Conservation (phyloP, 1,284 basidiomycete species). For the Cutaneotrichosporon sp. region DNA sequence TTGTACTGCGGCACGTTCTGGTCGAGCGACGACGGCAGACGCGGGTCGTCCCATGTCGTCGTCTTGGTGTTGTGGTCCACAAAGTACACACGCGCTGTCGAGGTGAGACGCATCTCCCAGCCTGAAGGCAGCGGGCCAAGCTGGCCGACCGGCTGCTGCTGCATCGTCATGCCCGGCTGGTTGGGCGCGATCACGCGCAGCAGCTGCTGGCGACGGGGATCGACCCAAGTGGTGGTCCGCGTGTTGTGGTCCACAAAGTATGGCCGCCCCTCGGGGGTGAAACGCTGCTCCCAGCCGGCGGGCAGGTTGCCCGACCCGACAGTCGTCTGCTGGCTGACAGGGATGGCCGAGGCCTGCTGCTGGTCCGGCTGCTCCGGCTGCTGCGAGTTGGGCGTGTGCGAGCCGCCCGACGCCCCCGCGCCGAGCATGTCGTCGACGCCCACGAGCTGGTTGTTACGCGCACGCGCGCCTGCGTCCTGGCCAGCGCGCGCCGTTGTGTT, state of each 20-base stretch:
- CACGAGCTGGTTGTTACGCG: constrained; percentile 69
- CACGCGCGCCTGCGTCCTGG: constrained; percentile 61
- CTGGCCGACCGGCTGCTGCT: constrained; percentile 76
- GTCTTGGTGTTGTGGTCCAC: constrained; percentile 92
- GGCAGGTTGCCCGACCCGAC: constrained; percentile 77
- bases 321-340: constrained; percentile 58
- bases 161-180: constrained; percentile 68
- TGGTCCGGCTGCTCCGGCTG: not conserved
- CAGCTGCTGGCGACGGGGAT: constrained; percentile 84
- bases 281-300: constrained; percentile 95
- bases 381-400: constrained; percentile 21
- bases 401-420: constrained; percentile 36
- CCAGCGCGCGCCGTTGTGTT: constrained; percentile 51
- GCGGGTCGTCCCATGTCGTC: constrained; percentile 93
- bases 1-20: constrained; percentile 99
- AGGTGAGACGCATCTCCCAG: constrained; percentile 95
- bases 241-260: constrained; percentile 98
- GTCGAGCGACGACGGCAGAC: constrained; percentile 62
- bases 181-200: constrained; percentile 79
- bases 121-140: constrained; percentile 92
- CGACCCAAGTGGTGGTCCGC: constrained; percentile 96
- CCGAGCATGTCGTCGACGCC: constrained; percentile 75
- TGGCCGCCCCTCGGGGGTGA: constrained; percentile 93
- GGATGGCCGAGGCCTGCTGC: constrained; percentile 15
- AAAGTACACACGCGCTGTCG: constrained; percentile 89